phyloP scores from a whole-genome alignment of 2,329 filamentous ascomycete genomes.

The Colletotrichum agaves region DNA sequence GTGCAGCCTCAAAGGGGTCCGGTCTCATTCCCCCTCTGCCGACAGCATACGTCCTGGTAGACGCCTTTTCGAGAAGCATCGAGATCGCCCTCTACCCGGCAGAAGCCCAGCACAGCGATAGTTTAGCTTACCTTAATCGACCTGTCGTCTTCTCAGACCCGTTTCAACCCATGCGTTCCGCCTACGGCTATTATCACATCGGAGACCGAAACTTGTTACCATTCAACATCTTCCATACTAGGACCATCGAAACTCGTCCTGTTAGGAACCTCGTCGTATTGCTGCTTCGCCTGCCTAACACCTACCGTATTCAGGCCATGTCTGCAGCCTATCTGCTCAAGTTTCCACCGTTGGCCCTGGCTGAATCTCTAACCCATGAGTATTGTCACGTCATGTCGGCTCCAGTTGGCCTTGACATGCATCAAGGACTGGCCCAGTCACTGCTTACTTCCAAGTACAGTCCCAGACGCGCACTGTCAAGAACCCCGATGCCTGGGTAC shows the following conservation, averaged over 20 bases:
- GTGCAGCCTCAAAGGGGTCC: conserved; percentile 8
- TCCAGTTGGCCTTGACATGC: conserved; percentile 9
- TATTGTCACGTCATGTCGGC: conserved; percentile 20
- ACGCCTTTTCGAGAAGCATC: conserved; percentile 15
- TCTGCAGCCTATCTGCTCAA: not conserved
- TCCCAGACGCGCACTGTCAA: conserved; percentile 19
- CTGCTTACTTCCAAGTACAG: conserved; percentile 17
- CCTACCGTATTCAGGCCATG: not conserved
- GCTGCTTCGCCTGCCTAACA: conserved; percentile 3
- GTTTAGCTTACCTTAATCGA: not conserved
- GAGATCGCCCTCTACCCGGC: conserved; percentile 10
- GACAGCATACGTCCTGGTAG: conserved; percentile 7
- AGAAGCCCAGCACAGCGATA: not conserved
- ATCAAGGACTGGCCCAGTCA: not conserved
- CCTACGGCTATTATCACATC: conserved; percentile 1
- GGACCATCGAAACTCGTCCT: conserved; percentile 22
- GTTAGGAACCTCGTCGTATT: conserved; percentile 13
- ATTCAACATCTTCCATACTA: conserved; percentile 9
- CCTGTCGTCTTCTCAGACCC: conserved; percentile 18
- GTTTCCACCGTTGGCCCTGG: not conserved
- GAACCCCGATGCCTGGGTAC: conserved; percentile 12
- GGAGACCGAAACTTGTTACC: conserved; percentile 17
- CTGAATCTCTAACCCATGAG: too few species aligned
- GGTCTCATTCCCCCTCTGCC: not conserved
- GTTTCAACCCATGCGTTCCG: conserved; percentile 29